Base-by-base conservation (phyloP, 2,329 filamentous ascomycete species). In the Colletotrichum kahawae region DNA sequence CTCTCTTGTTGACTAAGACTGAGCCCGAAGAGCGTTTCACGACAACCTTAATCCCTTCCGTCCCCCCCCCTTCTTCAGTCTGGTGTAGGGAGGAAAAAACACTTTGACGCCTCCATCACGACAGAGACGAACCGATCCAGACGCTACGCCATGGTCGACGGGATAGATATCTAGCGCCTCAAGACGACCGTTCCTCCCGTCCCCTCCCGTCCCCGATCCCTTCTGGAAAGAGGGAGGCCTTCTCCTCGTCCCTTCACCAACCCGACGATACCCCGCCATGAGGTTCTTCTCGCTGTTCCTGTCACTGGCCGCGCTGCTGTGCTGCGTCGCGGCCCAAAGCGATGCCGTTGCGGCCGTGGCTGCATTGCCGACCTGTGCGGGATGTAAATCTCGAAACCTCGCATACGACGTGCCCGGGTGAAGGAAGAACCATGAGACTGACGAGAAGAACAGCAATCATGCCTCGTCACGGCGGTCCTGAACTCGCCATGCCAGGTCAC, bases 291-390 rank as follows among this genome's bases (percentile, higher is more conserved):
- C 69, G 29, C 69, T 73, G 62, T 60, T 75, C 13, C 31, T 75
- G 48, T 67, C 69, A 10, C 36, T 70, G 36, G 74, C 70, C 10
- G 74, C 71, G 24, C 31, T 70, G 59, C 71, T 74, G 18, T 70
- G 51, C 10, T 62, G 64, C 54, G 70, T 59, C 29, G 70, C 60
- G 31, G 74, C 74, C 38, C 70, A 76, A 18, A 54, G 71, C 60
- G 36, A 70, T 69, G 65, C 65, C 36, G n/a, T 66, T 4, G 67
- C 70, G 6, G 74, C 70, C 33, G 75, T 82, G 18, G 66, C 77
- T 4, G 34, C 66, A n/a, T 72, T 83, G 62, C 83, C 82, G 0
- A n/a, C 76, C 8, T 84, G 82, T 78, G 82, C 82, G 51, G 82
- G 84, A 77, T 59, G 82, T 78, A 16, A 51, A 18, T 14, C 12